These are phyloP conservation scores for Brasilioporus rufonigricans DNA, from an alignment of 768 basidiomycete genomes.

Conservation along the genomic window DNA sequence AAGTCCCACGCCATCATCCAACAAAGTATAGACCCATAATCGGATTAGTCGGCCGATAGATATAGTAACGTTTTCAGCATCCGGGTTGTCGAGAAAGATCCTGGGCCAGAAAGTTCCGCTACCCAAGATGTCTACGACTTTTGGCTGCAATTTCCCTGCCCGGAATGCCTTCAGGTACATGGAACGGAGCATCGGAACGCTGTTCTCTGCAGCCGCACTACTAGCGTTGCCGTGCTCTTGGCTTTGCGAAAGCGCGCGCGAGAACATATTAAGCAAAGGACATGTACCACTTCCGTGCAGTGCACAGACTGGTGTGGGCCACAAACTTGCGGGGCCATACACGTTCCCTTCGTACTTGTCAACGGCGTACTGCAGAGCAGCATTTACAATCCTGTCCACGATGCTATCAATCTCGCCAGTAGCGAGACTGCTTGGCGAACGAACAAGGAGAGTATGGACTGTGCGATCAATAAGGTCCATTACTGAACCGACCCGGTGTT, in stretches of 20 bases:
- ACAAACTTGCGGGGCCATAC: slow-evolving; percentile 40
- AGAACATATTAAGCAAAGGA: slow-evolving; percentile 51
- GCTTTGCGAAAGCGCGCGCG: slow-evolving; percentile 33
- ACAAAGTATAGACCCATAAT: slow-evolving; percentile 62
- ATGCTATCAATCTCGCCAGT: slow-evolving; percentile 64
- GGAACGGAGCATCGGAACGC: slow-evolving; percentile 35
- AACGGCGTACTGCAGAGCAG: slow-evolving; percentile 76
- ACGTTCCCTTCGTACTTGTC: slow-evolving; percentile 50
- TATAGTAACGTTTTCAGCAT: slow-evolving; percentile 61
- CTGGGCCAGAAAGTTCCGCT: slow-evolving; percentile 69
- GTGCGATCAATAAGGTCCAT: slow-evolving; percentile 76
- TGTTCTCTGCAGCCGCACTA: slow-evolving; percentile 13
- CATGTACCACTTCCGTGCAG: slow-evolving; percentile 60
- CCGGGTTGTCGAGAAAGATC: slow-evolving; percentile 77
- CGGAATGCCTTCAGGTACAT: slow-evolving; percentile 66
- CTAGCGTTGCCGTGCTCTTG: slow-evolving; percentile 22
- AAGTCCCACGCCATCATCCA: slow-evolving; percentile 68
- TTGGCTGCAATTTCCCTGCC: slow-evolving; percentile 52
- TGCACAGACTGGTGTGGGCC: slow-evolving; percentile 58
- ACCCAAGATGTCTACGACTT: slow-evolving; percentile 56
- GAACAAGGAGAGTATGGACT: slow-evolving; percentile 57
- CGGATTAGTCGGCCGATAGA: slow-evolving; percentile 64
- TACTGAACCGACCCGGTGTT: slow-evolving; percentile 60
- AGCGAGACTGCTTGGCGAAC: slow-evolving; percentile 43
- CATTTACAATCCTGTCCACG: slow-evolving; percentile 67